Evolutionary conservation across 768 basidiomycete genomes (phyloP), one percentile per base, ranked within the genome.

Genomic region (Trametes gibbosa): DNA sequence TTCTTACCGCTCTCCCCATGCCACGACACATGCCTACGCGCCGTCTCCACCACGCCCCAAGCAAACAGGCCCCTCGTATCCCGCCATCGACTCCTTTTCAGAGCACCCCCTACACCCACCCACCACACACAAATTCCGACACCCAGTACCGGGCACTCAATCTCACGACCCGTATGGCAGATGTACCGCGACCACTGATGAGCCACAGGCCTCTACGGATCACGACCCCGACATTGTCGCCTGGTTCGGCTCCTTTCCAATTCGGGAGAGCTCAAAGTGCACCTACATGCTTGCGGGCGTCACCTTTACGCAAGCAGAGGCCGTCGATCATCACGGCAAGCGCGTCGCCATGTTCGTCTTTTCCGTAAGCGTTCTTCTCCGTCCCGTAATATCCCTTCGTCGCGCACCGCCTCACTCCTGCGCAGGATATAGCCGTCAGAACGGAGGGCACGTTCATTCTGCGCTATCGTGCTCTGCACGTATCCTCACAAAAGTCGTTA

Each of bases 371-470:
- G 13, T 21, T 14, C 32, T n/a, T 14, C 21, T 13, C 2, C 12
- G 29, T 27, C 49, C n/a, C n/a, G n/a, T n/a, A n/a, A n/a, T n/a
- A n/a, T n/a, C n/a, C n/a, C n/a, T n/a, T 23, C 52, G n/a, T 19
- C 1, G 7, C 13, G 12, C 32, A 48, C 6, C 43, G 25, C 19
- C 21, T 19, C 3, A 13, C 1, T 8, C 9, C n/a, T n/a, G n/a
- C n/a, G n/a, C 63, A 88, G 87, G 86, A 89, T 64, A 72, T 89
- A 16, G 84, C 87, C 0, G 86, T 90, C 5, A 84, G 83, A 63
- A 76, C 75, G 16, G 86, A 88, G 65, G 87, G 87, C 23, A 76
- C 73, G 10, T 90, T 88, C 68, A 76, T 84, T 34, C 75, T 88
- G n/a, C 80, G 87, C 25, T 89, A 87, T 67, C 77, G 87, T 2